phyloP scores from a whole-genome alignment of 2,329 filamentous ascomycete species.

The Alternaria atra region DNA sequence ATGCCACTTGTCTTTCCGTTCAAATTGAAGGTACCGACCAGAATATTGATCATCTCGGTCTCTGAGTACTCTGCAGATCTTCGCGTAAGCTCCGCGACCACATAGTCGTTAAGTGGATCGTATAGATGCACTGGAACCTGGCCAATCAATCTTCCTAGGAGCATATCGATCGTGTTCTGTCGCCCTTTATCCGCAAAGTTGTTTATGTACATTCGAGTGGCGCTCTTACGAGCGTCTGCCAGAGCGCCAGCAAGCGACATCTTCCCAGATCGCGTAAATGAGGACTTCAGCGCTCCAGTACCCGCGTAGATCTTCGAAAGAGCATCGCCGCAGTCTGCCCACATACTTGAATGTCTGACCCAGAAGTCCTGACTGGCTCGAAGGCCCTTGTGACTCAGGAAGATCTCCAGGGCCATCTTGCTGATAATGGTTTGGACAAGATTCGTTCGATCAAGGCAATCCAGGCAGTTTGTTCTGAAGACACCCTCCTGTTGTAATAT shows the following conservation, averaged over 20 bases:
- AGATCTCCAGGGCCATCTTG: conserved; percentile 88
- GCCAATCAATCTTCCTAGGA: conserved; percentile 84
- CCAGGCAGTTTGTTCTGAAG: conserved; percentile 94
- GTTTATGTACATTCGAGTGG: conserved; percentile 94
- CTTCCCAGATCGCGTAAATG: conserved; percentile 92
- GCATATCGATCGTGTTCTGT: conserved; percentile 93
- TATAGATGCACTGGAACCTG: conserved; percentile 86
- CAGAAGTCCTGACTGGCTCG: conserved; percentile 82
- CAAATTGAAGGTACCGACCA: conserved; percentile 90
- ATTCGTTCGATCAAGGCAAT: conserved; percentile 95
- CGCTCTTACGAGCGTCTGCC: conserved; percentile 94
- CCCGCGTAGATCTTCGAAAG: conserved; percentile 96
- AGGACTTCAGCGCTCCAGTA: conserved; percentile 93
- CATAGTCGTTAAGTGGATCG: conserved; percentile 93
- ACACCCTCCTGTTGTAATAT: conserved; percentile 93
- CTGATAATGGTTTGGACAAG: conserved; percentile 95
- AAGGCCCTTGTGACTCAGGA: conserved; percentile 76
- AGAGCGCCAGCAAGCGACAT: conserved; percentile 94
- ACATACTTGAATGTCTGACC: conserved; percentile 89
- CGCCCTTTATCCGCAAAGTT: conserved; percentile 94
- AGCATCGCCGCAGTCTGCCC: conserved; percentile 97
- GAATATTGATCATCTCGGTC: conserved; percentile 77
- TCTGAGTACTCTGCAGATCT: conserved; percentile 77
- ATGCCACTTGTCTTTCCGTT: conserved; percentile 86
- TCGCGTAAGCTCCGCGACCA: conserved; percentile 77